Evolutionary conservation across 495 filamentous ascomycete genomes (phyloP).

Genomic region (Neurospora sublineolata): DNA sequence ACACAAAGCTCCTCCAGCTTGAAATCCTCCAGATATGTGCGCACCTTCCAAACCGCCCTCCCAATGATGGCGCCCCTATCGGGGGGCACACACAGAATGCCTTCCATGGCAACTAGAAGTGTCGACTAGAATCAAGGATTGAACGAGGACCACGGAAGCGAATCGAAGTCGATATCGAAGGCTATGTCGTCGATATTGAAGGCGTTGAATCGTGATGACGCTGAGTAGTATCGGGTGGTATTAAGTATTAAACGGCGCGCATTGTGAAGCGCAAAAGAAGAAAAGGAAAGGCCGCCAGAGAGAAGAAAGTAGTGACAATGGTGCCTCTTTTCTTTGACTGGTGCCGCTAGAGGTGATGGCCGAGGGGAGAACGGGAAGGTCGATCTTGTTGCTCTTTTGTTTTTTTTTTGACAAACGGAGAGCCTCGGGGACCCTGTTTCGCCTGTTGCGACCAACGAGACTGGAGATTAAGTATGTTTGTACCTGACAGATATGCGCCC

Average conservation of each 20-base stretch:
- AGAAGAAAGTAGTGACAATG: not conserved
- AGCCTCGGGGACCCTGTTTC: not conserved
- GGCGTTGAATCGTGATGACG: conserved; percentile 2
- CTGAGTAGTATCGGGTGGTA: not conserved
- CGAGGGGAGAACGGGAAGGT: not conserved
- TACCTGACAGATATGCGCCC: not conserved
- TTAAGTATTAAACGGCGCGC: conserved; percentile 12
- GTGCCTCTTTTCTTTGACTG: conserved; percentile 2
- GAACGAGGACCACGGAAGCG: not conserved
- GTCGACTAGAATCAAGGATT: not conserved
- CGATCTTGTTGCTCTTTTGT: not conserved
- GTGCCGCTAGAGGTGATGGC: not conserved
- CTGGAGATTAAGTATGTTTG: not conserved
- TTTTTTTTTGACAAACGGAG: not conserved
- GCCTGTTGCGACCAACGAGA: not conserved
- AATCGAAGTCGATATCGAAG: conserved; percentile 1
- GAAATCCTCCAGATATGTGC: not conserved
- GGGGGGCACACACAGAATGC: conserved; percentile 41
- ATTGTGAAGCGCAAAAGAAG: conserved; percentile 4
- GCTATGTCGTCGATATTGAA: conserved; percentile 10
- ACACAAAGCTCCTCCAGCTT: not conserved
- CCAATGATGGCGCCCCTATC: conserved; percentile 46
- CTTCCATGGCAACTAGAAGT: conserved; percentile 34
- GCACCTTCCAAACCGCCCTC: conserved; percentile 47
- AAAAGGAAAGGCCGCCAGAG: not conserved